phyloP scores from a whole-genome alignment of 805 yeast genomes.

The Cyberlindnera subsufficiens region DNA sequence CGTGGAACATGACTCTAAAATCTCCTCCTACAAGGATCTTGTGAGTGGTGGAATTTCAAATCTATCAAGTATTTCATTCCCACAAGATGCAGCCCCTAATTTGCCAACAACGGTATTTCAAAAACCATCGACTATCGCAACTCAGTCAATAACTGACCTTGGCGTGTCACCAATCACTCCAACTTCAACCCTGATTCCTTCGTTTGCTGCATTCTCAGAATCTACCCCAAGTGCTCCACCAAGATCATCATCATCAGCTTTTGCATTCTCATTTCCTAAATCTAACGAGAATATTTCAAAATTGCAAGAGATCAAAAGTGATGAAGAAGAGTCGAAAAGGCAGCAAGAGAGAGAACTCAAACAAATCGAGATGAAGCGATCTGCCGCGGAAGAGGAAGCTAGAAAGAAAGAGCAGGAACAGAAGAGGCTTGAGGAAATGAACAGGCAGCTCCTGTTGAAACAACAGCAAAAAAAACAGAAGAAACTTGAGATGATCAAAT shows the following conservation, averaged over 20 bases:
- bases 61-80: not conserved
- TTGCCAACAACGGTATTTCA: not conserved
- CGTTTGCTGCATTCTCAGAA: too few species aligned
- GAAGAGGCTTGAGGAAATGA: conserved; percentile 10
- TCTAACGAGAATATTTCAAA: not conserved
- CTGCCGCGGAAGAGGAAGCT: conserved; percentile 1
- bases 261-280: not conserved
- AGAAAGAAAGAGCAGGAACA: conserved; percentile 6
- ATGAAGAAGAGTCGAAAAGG: conserved; percentile 1
- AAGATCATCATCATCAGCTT: too few species aligned
- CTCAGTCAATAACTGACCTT: too few species aligned
- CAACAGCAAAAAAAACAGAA: conserved; percentile 13
- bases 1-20: conserved; percentile 33
- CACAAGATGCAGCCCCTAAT: not conserved
- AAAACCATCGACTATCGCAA: too few species aligned
- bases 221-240: too few species aligned
- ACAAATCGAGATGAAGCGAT: not conserved
- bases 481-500: conserved; percentile 11
- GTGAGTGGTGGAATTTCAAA: conserved; percentile 20
- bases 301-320: not conserved
- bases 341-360: not conserved
- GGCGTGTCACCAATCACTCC: too few species aligned
- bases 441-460: conserved; percentile 10
- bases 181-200: too few species aligned
- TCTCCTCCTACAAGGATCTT: conserved; percentile 26